Evolutionary conservation across 179 eudicot species (phyloP), one percentile per base, ranked within the genome.

Genomic region (Silene vulgaris): DNA sequence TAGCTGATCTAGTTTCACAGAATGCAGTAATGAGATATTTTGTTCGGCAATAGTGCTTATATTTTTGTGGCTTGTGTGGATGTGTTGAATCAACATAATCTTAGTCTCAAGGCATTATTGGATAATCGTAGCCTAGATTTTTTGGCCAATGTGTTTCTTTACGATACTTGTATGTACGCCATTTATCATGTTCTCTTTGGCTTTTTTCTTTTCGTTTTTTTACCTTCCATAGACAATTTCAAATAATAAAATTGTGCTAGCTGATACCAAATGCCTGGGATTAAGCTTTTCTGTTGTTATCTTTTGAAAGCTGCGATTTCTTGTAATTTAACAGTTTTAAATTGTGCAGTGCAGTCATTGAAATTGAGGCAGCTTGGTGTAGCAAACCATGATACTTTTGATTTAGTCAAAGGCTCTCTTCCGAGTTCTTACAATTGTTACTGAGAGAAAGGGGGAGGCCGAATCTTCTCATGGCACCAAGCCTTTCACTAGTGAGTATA

Each of bases 311-410:
- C 40, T 3, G 16, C 8, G 23, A 26, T 2, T 45, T 12, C 74
- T 71, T 35, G 13, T 35, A 59, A 11, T 9, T 37, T 69, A 50
- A 20, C 3, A 14, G 26, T 23, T 9, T 1, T 35, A 19, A 5
- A 9, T 11, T 35, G 23, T 37, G 75, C 77, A 73, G 83, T 40
- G 78, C 35, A 29, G 29, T 65, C 65, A 48, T 45, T 65, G 21
- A 57, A 56, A 67, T 45, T 59, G 48, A 54, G 70, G 71, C 66
- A 59, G 29, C 54, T 26, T n/a, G 69, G 64, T 26, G 43, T 48
- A 11, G 21, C 50, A 40, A 48, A 23, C 43, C 28, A 32, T 21
- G 26, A 54, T 19, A 61, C 26, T 19, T 59, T 61, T 9, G 57
- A 74, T 16, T 56, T 43, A 11, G 30, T 21, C 37, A 35, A 48